Percentiles rank a stretch among this genome's conserved stretches.
Evolutionary conservation across 805 yeast genomes (phyloP).

Genomic region (Saturnispora besseyi): DNA sequence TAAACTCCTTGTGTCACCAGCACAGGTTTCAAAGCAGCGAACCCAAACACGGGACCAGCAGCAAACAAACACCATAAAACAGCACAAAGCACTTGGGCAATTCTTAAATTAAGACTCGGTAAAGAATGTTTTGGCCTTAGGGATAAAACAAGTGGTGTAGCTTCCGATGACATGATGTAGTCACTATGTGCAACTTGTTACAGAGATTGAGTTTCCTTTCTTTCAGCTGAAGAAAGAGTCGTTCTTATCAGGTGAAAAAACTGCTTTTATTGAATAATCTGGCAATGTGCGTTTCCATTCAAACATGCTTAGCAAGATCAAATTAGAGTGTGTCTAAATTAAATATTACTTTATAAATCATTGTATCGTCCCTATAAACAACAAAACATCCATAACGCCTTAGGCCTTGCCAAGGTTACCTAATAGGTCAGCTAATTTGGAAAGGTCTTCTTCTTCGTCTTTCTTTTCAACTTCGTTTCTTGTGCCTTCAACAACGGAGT

Average conservation of each 20-base stretch:
- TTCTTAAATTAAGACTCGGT: constrained; percentile 25
- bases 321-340: neutral
- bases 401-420: constrained; percentile 26
- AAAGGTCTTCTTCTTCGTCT: constrained; percentile 10
- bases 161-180: constrained; percentile 15
- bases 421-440: constrained; percentile 19
- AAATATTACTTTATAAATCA: neutral
- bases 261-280: too few relatives aligned
- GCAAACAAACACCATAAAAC: constrained; percentile 81
- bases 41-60: constrained; percentile 92
- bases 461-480: constrained; percentile 5
- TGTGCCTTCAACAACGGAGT: constrained; percentile 15
- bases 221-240: too few relatives aligned
- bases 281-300: too few relatives aligned
- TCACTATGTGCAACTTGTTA: neutral
- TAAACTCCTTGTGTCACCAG: constrained; percentile 73
- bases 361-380: neutral
- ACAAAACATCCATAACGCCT: neutral
- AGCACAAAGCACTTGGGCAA: constrained; percentile 61
- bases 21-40: constrained; percentile 88
- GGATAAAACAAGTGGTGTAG: constrained; percentile 18
- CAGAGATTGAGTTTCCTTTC: too few relatives aligned
- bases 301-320: neutral
- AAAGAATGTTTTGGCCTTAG: constrained; percentile 6
- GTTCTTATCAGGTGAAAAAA: too few relatives aligned